phyloP scores from a whole-genome alignment of 805 yeast genomes.

The Hemisphaericaspora nanyangensis region DNA sequence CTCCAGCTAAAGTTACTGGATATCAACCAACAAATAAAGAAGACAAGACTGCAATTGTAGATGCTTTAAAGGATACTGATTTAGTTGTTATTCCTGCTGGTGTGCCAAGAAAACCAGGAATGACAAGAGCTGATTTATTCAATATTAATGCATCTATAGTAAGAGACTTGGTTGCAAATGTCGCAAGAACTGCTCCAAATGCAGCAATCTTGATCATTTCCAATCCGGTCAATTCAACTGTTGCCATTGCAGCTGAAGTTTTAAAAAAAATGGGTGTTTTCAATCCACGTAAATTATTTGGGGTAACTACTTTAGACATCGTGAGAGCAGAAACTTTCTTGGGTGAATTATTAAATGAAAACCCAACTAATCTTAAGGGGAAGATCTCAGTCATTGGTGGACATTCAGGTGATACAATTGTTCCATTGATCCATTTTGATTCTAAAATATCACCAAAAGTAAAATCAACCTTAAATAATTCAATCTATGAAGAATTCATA shows the following conservation, averaged over 20 bases:
- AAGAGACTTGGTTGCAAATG: constrained; percentile 39
- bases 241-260: constrained; percentile 47
- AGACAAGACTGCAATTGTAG: constrained; percentile 33
- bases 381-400: constrained; percentile 43
- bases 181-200: constrained; percentile 35
- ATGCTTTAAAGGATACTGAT: constrained; percentile 35
- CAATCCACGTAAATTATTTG: constrained; percentile 43
- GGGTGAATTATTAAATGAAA: constrained; percentile 30
- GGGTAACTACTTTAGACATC: constrained; percentile 44
- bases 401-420: constrained; percentile 46
- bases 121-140: constrained; percentile 46
- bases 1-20: constrained; percentile 38
- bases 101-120: constrained; percentile 47
- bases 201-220: constrained; percentile 45
- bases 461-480: constrained; percentile 7
- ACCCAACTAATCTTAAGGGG: constrained; percentile 33
- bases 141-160: constrained; percentile 44
- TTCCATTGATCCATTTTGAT: constrained; percentile 30
- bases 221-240: constrained; percentile 46
- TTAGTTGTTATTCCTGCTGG: constrained; percentile 46
- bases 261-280: constrained; percentile 44
- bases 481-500: constrained; percentile 26
- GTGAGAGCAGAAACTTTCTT: constrained; percentile 46
- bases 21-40: constrained; percentile 37
- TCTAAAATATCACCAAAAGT: constrained; percentile 13